Base-by-base conservation (phyloP, 2,329 filamentous ascomycete genomes). In the Fusarium incarnatum region DNA sequence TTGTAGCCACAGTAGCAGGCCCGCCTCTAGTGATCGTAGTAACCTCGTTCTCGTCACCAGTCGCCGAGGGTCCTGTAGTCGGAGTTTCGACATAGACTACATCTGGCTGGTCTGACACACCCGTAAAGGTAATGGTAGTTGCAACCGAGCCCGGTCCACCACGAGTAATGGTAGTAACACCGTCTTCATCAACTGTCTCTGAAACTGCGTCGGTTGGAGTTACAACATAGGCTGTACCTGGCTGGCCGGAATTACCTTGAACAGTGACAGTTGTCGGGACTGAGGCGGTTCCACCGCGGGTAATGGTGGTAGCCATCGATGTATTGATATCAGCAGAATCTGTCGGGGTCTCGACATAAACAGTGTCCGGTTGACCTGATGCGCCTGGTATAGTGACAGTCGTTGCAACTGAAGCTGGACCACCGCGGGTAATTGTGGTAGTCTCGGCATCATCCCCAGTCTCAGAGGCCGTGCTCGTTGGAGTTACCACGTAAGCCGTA, bases 321-420 rank as follows among this genome's bases (percentile, higher is more conserved):
- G 45, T 13, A 32, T 37, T 10, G 10, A 11, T 6, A 37, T 37
- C 12, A 11, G 34, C 18, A n/a, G 47, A 23, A 7, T 18, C 15
- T 1, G 49, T 56, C 1, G 60, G 61, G 5, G 50, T 64, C 22
- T 63, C 48, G 11, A 64, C 11, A 7, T 56, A 50, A 1, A 64
- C 15, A 2, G 49, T 68, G 10, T 47, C 65, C 15, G 64, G 46
- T 2, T 27, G 27, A 1, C 64, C 53, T 1, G 58, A 59, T 7
- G 8, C 23, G 1, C 47, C 30, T 1, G 60, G 60, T 11, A 59
- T 45, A 6, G 56, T 59, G 12, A 66, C 12, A 2, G 60, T 66
- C 3, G 30, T 30, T 2, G 22, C 22, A 8, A 22, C 47, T 7
- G 47, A 53, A 0, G 13, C 55, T 8, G 46, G 30, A 1, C 55